Evolutionary conservation across 352 stramenopile genomes (phyloP), one percentile per base, ranked within the genome.

Genomic region (Vaucheria bursata): DNA sequence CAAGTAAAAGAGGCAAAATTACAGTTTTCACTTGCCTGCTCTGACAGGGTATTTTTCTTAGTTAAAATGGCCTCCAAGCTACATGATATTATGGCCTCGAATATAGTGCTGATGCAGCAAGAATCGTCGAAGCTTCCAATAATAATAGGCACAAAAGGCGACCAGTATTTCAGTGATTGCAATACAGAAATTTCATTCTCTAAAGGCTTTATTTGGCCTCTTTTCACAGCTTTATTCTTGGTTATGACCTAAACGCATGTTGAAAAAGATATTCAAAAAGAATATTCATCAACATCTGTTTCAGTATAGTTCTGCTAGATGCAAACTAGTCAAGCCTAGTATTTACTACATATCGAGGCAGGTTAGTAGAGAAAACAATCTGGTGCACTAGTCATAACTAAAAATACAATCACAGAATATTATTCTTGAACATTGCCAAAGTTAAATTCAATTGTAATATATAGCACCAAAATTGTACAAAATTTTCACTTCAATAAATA

Each of bases 141-240:
- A 8, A 69, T 69, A 34, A 29, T 38, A 34, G 59, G 59, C 59
- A 69, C 59, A 69, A 69, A 69, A 8, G 59, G 29, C 6, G 29
- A 69, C 4, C 6, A 18, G 6, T 69, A 34, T 8, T 34, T 5
- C 59, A 69, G 59, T 29, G 59, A 34, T 8, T 38, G 4, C 59
- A 69, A 29, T 69, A 69, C 33, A 34, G 59, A 6, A 18, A 8
- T 38, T 38, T 69, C 59, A 38, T 18, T 6, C 18, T 18, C 59
- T 34, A 69, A 38, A 18, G 59, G 29, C 59, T 34, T 29, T 38
- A 34, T 29, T 38, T 69, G 59, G 4, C 59, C 59, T 38, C 33
- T 29, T 18, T 69, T 29, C 8, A 29, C 59, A 8, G 59, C 59
- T 34, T 6, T 29, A 8, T 29, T 38, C 59, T 69, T 69, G 18